Percentiles rank a stretch among this genome's conserved stretches.
Evolutionary conservation across 352 stramenopile genomes (phyloP).

Genomic region (Phytopythium helicoides): DNA sequence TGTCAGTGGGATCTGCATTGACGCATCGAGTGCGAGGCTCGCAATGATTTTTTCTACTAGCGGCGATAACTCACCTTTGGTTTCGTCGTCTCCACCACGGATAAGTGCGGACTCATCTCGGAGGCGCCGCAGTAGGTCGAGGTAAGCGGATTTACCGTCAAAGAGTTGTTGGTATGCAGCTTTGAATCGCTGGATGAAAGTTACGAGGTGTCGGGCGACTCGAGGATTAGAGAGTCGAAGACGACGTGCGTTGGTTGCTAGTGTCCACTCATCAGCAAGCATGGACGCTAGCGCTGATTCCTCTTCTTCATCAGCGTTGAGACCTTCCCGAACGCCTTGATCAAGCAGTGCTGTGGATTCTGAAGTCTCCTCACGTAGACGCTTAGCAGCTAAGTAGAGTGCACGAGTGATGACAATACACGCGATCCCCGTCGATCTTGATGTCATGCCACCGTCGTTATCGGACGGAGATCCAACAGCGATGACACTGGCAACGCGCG

Average conservation of each 20-base stretch:
- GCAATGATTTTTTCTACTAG: not conserved
- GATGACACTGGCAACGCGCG: conserved; percentile 48
- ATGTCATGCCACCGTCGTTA: not conserved
- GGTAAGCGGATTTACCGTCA: conserved; percentile 68
- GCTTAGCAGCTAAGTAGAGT: conserved; percentile 40
- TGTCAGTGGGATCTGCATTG: not conserved
- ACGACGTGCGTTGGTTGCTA: conserved; percentile 56
- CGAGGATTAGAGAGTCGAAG: conserved; percentile 64
- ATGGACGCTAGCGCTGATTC: conserved; percentile 59
- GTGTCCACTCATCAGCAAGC: conserved; percentile 68
- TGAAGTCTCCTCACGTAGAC: conserved; percentile 18
- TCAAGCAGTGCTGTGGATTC: not conserved
- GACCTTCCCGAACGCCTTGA: not conserved
- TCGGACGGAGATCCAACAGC: conserved; percentile 17
- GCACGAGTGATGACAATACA: conserved; percentile 51
- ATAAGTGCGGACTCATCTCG: conserved; percentile 51
- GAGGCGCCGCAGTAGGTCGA: conserved; percentile 64
- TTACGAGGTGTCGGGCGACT: conserved; percentile 64
- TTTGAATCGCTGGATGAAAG: conserved; percentile 80
- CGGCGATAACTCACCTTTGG: conserved; percentile 13
- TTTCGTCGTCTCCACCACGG: conserved; percentile 51
- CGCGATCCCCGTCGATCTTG: no score
- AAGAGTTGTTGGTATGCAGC: conserved; percentile 75
- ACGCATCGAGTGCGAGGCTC: not conserved
- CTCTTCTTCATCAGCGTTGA: conserved; percentile 23